phyloP scores from a whole-genome alignment of 805 yeast species.

The Sungouiozyma ichnusensis region DNA sequence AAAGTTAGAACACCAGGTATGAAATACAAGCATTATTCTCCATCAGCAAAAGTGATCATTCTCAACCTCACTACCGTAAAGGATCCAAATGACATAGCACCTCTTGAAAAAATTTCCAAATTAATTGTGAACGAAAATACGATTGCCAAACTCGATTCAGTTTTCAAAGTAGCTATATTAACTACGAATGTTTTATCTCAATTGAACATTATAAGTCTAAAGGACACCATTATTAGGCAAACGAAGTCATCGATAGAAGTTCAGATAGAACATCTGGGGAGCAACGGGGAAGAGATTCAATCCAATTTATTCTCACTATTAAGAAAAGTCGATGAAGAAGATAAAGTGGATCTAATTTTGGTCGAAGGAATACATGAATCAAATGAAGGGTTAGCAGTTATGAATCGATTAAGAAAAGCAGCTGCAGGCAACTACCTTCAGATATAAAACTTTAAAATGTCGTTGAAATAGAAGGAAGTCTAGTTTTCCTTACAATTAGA shows the following conservation, averaged over 20 bases:
- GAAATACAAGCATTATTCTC: constrained; percentile 95
- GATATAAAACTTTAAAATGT: constrained; percentile 1
- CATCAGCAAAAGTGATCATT: constrained; percentile 70
- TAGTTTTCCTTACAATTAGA: no score
- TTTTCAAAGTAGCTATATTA: constrained; percentile 41
- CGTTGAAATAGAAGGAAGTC: no score
- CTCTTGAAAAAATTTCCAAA: constrained; percentile 18
- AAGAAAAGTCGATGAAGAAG: constrained; percentile 63
- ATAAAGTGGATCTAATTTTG: constrained; percentile 54
- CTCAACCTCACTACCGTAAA: constrained; percentile 43
- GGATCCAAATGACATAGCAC: no score
- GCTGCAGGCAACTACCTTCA: constrained; percentile 8
- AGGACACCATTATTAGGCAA: not conserved
- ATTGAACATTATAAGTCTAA: not conserved
- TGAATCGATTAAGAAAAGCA: constrained; percentile 57
- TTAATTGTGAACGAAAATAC: constrained; percentile 9
- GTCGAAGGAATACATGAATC: constrained; percentile 74
- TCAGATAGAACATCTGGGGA: constrained; percentile 32
- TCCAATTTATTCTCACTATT: constrained; percentile 61
- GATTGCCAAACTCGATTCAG: constrained; percentile 1
- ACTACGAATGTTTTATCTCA: constrained; percentile 28
- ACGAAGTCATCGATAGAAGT: not conserved
- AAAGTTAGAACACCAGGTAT: constrained; percentile 90
- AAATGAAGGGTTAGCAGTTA: constrained; percentile 84
- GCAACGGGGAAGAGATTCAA: constrained; percentile 47